Evolutionary conservation across 768 basidiomycete species (phyloP).

Genomic region (Lactifluus volemus): DNA sequence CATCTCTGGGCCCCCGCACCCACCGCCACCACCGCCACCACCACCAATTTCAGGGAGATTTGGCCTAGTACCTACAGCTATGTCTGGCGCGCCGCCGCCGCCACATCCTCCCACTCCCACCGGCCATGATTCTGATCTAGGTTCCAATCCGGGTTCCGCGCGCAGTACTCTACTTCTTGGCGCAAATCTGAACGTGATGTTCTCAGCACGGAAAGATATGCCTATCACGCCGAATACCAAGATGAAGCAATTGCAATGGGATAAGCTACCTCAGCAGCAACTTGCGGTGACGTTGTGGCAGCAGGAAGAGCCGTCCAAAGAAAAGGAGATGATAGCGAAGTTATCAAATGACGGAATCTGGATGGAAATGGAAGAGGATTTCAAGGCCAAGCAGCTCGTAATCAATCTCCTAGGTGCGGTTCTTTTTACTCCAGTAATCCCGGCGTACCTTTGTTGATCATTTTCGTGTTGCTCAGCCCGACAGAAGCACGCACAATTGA

Average conservation of each 20-base stretch:
- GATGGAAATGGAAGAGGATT: constrained; percentile 96
- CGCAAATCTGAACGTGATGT: constrained; percentile 44
- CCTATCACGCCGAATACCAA: constrained; percentile 76
- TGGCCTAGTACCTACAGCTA: constrained; percentile 23
- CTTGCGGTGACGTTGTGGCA: constrained; percentile 83
- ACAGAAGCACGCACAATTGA: constrained; percentile 81
- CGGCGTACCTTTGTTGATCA: not conserved
- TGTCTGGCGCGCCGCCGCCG: constrained; percentile 25
- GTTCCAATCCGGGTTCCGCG: constrained; percentile 37
- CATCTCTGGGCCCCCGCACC: constrained; percentile 23
- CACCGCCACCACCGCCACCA: constrained; percentile 29
- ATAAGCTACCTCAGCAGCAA: constrained; percentile 88
- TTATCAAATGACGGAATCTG: constrained; percentile 82
- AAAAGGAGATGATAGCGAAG: constrained; percentile 74
- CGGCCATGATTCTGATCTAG: constrained; percentile 28
- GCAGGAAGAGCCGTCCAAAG: constrained; percentile 56
- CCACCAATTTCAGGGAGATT: constrained; percentile 31
- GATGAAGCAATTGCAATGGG: constrained; percentile 99
- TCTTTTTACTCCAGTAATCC: not conserved
- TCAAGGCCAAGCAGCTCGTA: constrained; percentile 92
- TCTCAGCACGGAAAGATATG: constrained; percentile 74
- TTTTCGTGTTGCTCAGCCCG: constrained; percentile 39
- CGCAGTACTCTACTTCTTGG: constrained; percentile 56
- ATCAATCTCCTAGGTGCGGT: constrained; percentile 75
- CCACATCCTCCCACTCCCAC: constrained; percentile 31